Percentiles rank a stretch among this genome's conserved stretches.
Conservation (phyloP, 805 yeast species). For the Candida peoriensis region DNA sequence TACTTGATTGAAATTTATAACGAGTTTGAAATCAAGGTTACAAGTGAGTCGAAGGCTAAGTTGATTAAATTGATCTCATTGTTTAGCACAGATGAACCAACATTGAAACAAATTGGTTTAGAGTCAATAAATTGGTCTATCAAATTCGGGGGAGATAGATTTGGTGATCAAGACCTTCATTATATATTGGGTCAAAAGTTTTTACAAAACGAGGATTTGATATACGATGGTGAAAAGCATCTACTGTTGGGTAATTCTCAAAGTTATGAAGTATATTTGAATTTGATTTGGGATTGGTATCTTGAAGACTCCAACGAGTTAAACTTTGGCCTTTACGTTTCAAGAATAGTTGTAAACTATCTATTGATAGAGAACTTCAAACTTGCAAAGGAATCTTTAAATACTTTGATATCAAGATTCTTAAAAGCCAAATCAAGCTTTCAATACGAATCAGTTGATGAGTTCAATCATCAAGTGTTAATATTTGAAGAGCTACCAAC, state of each 20-base stretch:
- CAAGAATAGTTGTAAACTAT: constrained; percentile 73
- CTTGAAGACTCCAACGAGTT: constrained; percentile 21
- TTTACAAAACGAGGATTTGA: constrained; percentile 39
- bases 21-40: constrained; percentile 39
- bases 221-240: constrained; percentile 68
- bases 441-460: constrained; percentile 22
- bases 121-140: constrained; percentile 65
- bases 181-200: constrained; percentile 68
- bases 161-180: constrained; percentile 76
- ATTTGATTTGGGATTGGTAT: constrained; percentile 43
- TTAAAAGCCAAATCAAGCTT: constrained; percentile 16
- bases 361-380: constrained; percentile 61
- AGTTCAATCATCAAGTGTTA: constrained; percentile 28
- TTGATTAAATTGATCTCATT: constrained; percentile 42
- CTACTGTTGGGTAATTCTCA: constrained; percentile 57
- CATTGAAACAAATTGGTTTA: constrained; percentile 61
- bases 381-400: constrained; percentile 42
- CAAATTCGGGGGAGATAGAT: constrained; percentile 40
- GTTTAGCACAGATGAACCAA: constrained; percentile 47
- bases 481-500: constrained; percentile 40
- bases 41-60: constrained; percentile 39
- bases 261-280: constrained; percentile 39
- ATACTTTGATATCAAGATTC: constrained; percentile 32
- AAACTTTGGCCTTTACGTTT: constrained; percentile 29
- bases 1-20: constrained; percentile 71